Evolutionary conservation across 2,329 filamentous ascomycete species (phyloP).

Genomic region (Orbilia quercus): DNA sequence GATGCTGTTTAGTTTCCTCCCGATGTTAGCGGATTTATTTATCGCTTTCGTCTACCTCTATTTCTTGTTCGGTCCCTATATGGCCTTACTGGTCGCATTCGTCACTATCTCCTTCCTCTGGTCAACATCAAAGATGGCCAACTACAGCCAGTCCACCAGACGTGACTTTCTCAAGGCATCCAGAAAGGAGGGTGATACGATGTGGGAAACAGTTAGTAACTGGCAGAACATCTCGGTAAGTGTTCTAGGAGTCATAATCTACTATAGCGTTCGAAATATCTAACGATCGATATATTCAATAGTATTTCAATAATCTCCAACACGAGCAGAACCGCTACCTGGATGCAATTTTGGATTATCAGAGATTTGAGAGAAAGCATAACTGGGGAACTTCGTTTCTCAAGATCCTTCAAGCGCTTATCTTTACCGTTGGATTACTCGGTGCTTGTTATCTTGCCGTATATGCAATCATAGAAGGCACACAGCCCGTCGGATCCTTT

Average conservation of each 20-base stretch:
- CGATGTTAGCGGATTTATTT: conserved; percentile 72
- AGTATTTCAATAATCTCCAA: conserved; percentile 70
- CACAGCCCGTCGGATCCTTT: conserved; percentile 70
- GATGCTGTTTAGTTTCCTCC: conserved; percentile 71
- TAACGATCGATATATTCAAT: conserved; percentile 8
- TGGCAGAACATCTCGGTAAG: conserved; percentile 64
- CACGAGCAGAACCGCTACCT: conserved; percentile 69
- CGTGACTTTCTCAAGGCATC: conserved; percentile 62
- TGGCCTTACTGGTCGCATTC: conserved; percentile 67
- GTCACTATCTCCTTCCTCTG: conserved; percentile 68
- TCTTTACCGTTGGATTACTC: conserved; percentile 67
- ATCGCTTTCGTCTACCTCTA: conserved; percentile 73
- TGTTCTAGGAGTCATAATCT: conserved; percentile 5
- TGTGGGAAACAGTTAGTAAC: conserved; percentile 63
- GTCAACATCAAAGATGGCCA: conserved; percentile 64
- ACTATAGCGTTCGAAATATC: neutral
- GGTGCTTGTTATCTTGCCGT: conserved; percentile 68
- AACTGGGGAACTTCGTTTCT: conserved; percentile 62
- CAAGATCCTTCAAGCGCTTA: conserved; percentile 64
- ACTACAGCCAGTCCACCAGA: conserved; percentile 61
- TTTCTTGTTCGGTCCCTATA: conserved; percentile 72
- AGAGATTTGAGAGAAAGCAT: conserved; percentile 62
- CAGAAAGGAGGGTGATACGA: conserved; percentile 62
- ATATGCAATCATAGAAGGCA: conserved; percentile 67
- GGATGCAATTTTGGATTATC: conserved; percentile 63